phyloP scores from a whole-genome alignment of 805 yeast genomes.

The Komagataella kurtzmanii region DNA sequence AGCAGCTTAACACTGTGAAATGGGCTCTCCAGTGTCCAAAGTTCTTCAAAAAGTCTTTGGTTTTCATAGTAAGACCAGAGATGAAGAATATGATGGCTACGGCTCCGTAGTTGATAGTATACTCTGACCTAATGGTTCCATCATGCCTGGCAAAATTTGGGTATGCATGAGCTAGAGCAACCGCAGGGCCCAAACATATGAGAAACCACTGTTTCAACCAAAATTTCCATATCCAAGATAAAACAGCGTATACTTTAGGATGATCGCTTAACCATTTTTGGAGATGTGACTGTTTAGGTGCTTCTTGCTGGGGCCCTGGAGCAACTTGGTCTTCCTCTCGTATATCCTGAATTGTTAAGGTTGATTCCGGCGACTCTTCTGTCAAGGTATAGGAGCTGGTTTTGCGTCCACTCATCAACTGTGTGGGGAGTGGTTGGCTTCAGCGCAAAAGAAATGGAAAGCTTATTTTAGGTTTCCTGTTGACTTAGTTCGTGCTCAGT shows the following conservation, averaged over 20 bases:
- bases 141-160: conserved; percentile 80
- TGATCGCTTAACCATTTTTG: neutral
- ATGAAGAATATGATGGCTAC: conserved; percentile 72
- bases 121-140: conserved; percentile 63
- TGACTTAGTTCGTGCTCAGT: neutral
- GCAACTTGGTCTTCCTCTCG: neutral
- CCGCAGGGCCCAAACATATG: conserved; percentile 52
- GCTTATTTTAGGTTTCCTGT: neutral
- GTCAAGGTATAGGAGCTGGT: neutral
- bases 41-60: conserved; percentile 47
- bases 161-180: conserved; percentile 63
- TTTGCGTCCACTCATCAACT: neutral
- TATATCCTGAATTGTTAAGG: neutral
- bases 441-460: neutral
- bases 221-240: neutral
- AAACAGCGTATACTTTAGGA: neutral
- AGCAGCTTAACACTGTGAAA: conserved; percentile 46
- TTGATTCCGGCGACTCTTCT: neutral
- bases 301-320: neutral
- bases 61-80: conserved; percentile 68
- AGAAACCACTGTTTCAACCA: conserved; percentile 56
- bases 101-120: conserved; percentile 73
- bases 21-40: conserved; percentile 77
- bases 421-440: neutral
- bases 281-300: neutral